Evolutionary conservation across 768 basidiomycete species (phyloP).

Genomic region (Mycena albidolilacea): DNA sequence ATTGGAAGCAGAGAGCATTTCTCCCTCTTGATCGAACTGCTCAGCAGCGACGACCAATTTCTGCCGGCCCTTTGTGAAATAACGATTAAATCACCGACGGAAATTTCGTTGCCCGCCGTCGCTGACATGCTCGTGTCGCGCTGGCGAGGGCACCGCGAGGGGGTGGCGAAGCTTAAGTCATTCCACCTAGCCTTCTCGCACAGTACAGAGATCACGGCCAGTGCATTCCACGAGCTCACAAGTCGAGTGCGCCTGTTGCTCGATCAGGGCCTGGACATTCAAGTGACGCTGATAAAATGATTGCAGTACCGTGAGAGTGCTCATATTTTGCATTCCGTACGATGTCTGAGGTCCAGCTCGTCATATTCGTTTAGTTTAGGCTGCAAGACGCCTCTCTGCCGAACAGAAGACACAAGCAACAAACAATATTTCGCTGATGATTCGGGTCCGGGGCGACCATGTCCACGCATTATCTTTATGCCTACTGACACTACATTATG

Average conservation of each 20-base stretch:
- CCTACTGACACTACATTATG: too few species aligned
- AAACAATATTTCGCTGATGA: too few species aligned
- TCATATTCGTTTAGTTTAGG: too few species aligned
- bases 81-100: background rate
- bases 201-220: too few species aligned
- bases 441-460: too few species aligned
- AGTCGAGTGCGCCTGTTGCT: background rate
- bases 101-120: background rate
- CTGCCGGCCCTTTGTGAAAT: background rate
- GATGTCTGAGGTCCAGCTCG: too few species aligned
- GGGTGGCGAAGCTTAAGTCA: slow-evolving; percentile 1
- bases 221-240: background rate
- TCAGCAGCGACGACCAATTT: slow-evolving; percentile 1
- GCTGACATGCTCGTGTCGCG: slow-evolving; percentile 8
- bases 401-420: too few species aligned
- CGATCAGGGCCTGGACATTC: background rate
- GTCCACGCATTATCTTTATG: too few species aligned
- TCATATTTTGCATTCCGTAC: too few species aligned
- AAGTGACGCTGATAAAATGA: too few species aligned
- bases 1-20: background rate
- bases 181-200: background rate
- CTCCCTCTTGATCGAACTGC: background rate
- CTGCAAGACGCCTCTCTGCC: too few species aligned
- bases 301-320: too few species aligned
- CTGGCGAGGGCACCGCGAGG: background rate